Base-by-base conservation (phyloP, 2,329 filamentous ascomycete genomes). In the Ophiosphaerella korrae region DNA sequence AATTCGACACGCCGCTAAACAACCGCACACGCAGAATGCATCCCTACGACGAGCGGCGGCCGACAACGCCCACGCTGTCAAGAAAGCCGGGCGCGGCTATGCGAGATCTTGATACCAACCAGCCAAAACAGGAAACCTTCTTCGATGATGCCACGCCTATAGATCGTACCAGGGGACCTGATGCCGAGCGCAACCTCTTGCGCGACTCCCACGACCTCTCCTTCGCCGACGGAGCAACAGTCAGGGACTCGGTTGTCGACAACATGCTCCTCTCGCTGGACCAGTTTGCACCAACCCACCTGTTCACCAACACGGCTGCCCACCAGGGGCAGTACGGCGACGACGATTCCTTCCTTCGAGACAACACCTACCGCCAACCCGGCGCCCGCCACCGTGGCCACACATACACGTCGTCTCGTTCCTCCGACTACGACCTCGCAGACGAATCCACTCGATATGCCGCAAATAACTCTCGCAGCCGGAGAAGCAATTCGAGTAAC, bases 201-300 rank as follows among this genome's bases (percentile, higher is more conserved):
- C 65, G 70, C 43, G 87, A 92, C 75, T 91, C 88, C 42, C 92
- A 97, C 79, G 92, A 96, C 73, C 82, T 97, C 55, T 92, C 90
- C 50, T 81, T 96, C 64, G 87, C 87, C 43, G 85, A 88, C 42
- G 85, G 90, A 57, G 90, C 89, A 35, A 63, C 52, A 14, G 57
- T 61, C 12, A 86, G 93, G 62, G 90, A 96, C 69, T 97, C 92
- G 32, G 86, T 99, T 61, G 91, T 99, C 52, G 89, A 94, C 74
- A 96, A 97, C 74, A 94, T 99, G 88, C 85, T 97, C 53, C 81
- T 94, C 59, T 96, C 92, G 35, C 86, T 99, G 58, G 93, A 96
- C 75, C 89, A 93, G 73, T 66, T 74, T 42, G 58, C 68, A 2
- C 54, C 62, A 0, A 58, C 53, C 3, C 49, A 55, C 51, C 44